Evolutionary conservation across 441 rosid species (phyloP), one percentile per base, ranked within the genome.

Genomic region (Aleurites moluccanus): DNA sequence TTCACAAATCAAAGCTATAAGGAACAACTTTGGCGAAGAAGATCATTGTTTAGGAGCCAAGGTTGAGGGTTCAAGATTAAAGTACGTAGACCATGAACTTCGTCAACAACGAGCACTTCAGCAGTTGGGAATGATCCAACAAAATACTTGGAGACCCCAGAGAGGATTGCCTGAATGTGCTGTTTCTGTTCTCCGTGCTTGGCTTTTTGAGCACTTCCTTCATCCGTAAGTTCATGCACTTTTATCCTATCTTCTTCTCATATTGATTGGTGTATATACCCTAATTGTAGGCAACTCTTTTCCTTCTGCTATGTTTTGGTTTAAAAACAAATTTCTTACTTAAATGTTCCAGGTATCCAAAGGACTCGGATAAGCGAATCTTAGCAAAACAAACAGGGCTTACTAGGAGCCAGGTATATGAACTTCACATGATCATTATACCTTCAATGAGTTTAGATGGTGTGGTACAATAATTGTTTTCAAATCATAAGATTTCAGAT

Each of bases 171-270:
- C 98, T 0, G 97, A 94, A 67, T 83, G 89, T 55, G 90, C 98
- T 1, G 97, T 92, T 57, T 86, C 88, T 0, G 87, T 91, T 44
- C 95, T 94, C 76, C 91, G 97, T 25, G 84, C 98, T 66, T 94
- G 97, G 98, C 98, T 94, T 21, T 94, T 94, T 70, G 97, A 92
- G 40, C 97, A 94, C 88, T 92, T 94, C 79, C 90, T 94, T 56
- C 97, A 94, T 64, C 98, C 98, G 97, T 94, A 61, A 84, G 90
- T 65, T n/a, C n/a, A n/a, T n/a, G n/a, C n/a, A n/a, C n/a, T n/a
- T n/a, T n/a, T n/a, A n/a, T n/a, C n/a, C n/a, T n/a, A n/a, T n/a
- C n/a, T n/a, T n/a, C n/a, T n/a, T n/a, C n/a, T n/a, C n/a, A n/a
- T n/a, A n/a, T n/a, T n/a, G n/a, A n/a, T n/a, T n/a, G n/a, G n/a